These are phyloP conservation scores for Rubia yunnanensis DNA, from an alignment of 257 asterid species.

Conservation along the genomic window DNA sequence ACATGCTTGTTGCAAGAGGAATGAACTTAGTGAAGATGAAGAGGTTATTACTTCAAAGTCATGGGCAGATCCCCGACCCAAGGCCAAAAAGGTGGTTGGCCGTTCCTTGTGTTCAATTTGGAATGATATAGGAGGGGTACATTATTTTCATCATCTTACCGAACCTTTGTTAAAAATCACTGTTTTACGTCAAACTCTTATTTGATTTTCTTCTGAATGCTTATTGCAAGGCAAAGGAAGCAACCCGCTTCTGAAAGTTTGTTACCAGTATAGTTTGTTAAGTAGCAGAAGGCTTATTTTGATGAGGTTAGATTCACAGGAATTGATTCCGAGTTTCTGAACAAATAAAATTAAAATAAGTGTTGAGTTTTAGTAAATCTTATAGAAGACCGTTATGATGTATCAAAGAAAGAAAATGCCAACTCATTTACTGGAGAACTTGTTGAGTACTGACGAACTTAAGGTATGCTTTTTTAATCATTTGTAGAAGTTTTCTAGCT, in stretches of 20 bases:
- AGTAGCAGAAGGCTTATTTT: slow-evolving; percentile 54
- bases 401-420: no score
- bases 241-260: slow-evolving; percentile 13
- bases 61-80: slow-evolving; percentile 46
- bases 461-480: no score
- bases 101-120: slow-evolving; percentile 3
- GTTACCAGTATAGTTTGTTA: slow-evolving; percentile 45
- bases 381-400: no score
- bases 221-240: slow-evolving; percentile 40
- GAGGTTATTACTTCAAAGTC: slow-evolving; percentile 30
- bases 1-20: slow-evolving; percentile 39
- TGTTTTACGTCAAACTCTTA: not conserved
- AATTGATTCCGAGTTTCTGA: no score
- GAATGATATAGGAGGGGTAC: not conserved
- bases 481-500: not conserved
- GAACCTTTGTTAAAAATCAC: not conserved
- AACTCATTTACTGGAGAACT: no score
- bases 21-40: slow-evolving; percentile 28
- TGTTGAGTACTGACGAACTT: no score
- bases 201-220: slow-evolving; percentile 1
- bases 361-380: no score
- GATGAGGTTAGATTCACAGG: no score
- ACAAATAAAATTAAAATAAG: no score
- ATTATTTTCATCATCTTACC: not conserved
- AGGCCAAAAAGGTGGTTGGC: slow-evolving; percentile 48